Base-by-base conservation (phyloP, 2,329 filamentous ascomycete species). In the Pseudocercospora fijiensis region DNA sequence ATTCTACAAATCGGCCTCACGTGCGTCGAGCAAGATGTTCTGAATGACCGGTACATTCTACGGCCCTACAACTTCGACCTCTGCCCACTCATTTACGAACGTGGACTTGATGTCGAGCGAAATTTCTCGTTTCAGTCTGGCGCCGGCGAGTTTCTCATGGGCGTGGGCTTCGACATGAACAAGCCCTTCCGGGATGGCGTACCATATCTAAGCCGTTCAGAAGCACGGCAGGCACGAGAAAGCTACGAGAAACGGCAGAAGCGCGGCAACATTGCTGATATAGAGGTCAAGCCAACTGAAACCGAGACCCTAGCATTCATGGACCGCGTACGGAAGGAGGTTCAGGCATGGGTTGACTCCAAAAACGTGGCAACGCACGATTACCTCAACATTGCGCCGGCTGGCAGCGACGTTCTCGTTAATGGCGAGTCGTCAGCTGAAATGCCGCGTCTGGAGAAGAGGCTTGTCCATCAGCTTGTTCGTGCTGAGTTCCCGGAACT, bases 1-100 rank as follows among this genome's bases (percentile, higher is more conserved):
- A 83, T 90, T 58, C 77, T 90, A 1, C 88, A 90, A 72, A 76
- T 89, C 60, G 88, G 88, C n/a, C 76, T 90, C 62, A 90, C 88
- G 0, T 84, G 86, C 70, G 85, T 85, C n/a, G 78, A 79, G 58
- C 85, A 89, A 72, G 82, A 87, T 72, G 67, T 72, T 6, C 75
- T 81, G 9, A 81, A 79, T 71, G 82, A 83, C 78, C 75, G 76
- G 66, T 90, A 90, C 71, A 78, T 82, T 5, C 77, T 87, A 33
- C 83, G 83, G 24, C 86, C 88, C 2, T 90, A 87, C 78, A 90
- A 90, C 74, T 81, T 90, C 75, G 81, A 84, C 68, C 73, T 90
- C 58, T 86, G 79, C 65, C 87, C 88, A 1, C 71, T 87, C 10
- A 74, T 84, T 27, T 75, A 79, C 22, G 76, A 81, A 55, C 76